Evolutionary conservation across 2,329 filamentous ascomycete genomes (phyloP), one percentile per base, ranked within the genome.

Genomic region (Colletotrichum caudatum): DNA sequence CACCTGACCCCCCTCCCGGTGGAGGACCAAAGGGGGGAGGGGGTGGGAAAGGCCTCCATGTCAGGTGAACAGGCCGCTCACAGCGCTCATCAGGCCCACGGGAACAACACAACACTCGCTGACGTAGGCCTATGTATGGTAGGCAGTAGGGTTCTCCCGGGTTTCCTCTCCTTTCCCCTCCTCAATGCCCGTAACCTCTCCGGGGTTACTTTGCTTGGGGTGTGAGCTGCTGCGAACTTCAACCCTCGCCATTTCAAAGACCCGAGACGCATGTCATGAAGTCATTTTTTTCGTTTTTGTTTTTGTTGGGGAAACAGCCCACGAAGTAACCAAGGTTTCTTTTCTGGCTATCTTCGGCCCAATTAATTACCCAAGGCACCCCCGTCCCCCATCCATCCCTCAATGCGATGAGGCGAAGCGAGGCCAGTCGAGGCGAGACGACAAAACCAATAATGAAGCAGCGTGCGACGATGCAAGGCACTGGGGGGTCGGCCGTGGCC

Each of bases 31-130:
- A 39, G 60, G 37, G 51, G 59, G 66, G 46, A 2, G 9, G 9
- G 35, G 35, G 35, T 8, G 35, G 37, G 3, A 14, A 16, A 48
- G 69, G 46, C 35, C 59, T 59, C 59, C 64, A 66, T 41, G 70
- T 72, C 70, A 72, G 70, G 70, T 66, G 70, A 66, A 71, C 44
- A 44, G 57, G 57, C 70, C 70, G 70, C 61, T 72, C 70, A 72
- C 57, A 66, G 62, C 61, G 60, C 50, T 65, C 50, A 39, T 29
- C 51, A 23, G 60, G 70, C 67, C 70, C 70, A 72, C 70, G 70
- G 70, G 70, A 72, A 72, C 66, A 72, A 65, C 70, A 65, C 70
- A 72, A 66, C 60, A 66, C 41, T 18, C 61, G 26, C 60, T 72
- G 70, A 72, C 70, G 70, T 72, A 66, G 29, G 61, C 20, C 3